These are phyloP conservation scores for Pseudisothecium myosuroides DNA, from an alignment of 225 moss, liverwort and hornwort species.

Conservation along the genomic window DNA sequence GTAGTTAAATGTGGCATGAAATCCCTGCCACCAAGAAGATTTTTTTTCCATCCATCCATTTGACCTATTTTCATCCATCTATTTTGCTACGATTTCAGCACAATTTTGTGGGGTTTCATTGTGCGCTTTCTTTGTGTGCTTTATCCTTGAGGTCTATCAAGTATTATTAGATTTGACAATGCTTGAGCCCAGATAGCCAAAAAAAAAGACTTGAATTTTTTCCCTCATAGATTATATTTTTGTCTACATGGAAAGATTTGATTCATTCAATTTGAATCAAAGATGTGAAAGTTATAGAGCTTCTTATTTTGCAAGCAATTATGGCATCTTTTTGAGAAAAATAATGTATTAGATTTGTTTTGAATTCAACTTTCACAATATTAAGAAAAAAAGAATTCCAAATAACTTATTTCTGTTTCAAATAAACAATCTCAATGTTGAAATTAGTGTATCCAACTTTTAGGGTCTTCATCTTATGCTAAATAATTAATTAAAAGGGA, in stretches of 20 bases:
- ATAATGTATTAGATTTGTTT: not conserved
- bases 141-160: no score
- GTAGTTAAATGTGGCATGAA: no score
- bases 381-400: not conserved
- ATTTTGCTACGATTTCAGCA: no score
- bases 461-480: accelerated
- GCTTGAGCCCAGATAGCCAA: accelerated
- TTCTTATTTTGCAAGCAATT: not conserved
- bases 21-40: no score
- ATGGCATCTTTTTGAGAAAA: not conserved
- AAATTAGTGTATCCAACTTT: accelerated
- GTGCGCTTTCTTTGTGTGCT: no score
- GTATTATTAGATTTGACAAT: no score
- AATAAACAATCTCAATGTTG: not conserved
- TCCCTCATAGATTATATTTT: not conserved
- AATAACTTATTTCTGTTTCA: not conserved
- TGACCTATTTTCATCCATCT: no score
- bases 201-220: not conserved
- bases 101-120: no score
- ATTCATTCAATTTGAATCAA: not conserved
- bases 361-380: not conserved
- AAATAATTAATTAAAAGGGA: accelerated
- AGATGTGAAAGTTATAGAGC: not conserved
- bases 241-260: not conserved
- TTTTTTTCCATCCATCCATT: no score